Evolutionary conservation across 192 early-diverging fungal genomes (phyloP).

Genomic region (Pecoramyces ruminantium): DNA sequence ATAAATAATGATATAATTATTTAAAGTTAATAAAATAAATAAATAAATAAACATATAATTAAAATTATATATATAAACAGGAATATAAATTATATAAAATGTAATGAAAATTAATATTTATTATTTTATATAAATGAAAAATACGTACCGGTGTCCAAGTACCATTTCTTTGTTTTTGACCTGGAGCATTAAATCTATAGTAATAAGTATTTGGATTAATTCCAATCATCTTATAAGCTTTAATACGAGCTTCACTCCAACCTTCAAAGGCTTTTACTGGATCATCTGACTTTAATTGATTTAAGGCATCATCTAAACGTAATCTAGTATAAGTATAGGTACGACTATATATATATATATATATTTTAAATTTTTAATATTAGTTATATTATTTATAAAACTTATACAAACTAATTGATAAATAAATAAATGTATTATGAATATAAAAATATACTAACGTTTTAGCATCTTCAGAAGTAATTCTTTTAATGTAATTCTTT

Average conservation of each 20-base stretch:
- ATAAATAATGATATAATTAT: too few relatives aligned
- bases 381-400: too few relatives aligned
- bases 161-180: constrained; percentile 84
- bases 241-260: constrained; percentile 85
- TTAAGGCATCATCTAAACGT: constrained; percentile 68
- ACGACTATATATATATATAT: background rate
- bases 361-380: too few relatives aligned
- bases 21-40: too few relatives aligned
- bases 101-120: too few relatives aligned
- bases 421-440: too few relatives aligned
- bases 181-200: constrained; percentile 93
- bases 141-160: constrained; percentile 58
- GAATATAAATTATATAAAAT: too few relatives aligned
- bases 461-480: constrained; percentile 55
- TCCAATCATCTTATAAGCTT: constrained; percentile 83
- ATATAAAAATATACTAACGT: background rate
- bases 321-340: background rate
- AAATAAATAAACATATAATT: too few relatives aligned
- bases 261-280: constrained; percentile 81
- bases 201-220: constrained; percentile 95
- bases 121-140: too few relatives aligned
- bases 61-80: too few relatives aligned
- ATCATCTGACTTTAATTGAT: constrained; percentile 55
- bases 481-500: constrained; percentile 59
- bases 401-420: background rate